Evolutionary conservation across 139 green algal genomes (phyloP), one percentile per base, ranked within the genome.

Genomic region (Chlamydomonas incerta): DNA sequence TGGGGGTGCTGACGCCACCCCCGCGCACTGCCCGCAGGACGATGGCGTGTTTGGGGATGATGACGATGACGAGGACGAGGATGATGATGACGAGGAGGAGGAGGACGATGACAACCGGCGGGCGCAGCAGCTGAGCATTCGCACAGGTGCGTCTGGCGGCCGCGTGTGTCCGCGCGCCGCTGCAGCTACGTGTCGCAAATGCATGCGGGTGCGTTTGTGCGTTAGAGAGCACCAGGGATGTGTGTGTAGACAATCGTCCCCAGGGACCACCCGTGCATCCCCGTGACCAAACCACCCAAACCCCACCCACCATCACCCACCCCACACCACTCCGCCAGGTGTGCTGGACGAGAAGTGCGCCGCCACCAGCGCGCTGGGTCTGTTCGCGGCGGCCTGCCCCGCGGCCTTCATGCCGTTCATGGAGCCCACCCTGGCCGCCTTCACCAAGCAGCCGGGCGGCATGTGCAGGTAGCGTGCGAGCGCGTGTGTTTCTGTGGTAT

Each of bases 271-370:
- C n/a, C n/a, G n/a, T n/a, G n/a, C n/a, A n/a, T n/a, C n/a, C n/a
- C n/a, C n/a, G n/a, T n/a, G n/a, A n/a, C n/a, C n/a, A n/a, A n/a
- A n/a, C n/a, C n/a, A n/a, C n/a, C n/a, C n/a, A n/a, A n/a, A n/a
- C n/a, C n/a, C n/a, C n/a, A n/a, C n/a, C n/a, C n/a, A n/a, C n/a
- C n/a, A n/a, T n/a, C n/a, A n/a, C n/a, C n/a, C n/a, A n/a, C n/a
- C n/a, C n/a, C n/a, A n/a, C n/a, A n/a, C n/a, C n/a, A n/a, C n/a
- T 50, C 5, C 41, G 75, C 50, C 82, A 93, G 94, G 90, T 31
- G 90, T 97, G 24, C 77, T 97, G 87, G 95, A 97, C 33, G 95
- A 97, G 86, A 97, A 96, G 83, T 88, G 86, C 0, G 88, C 93
- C 0, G 93, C 94, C 1, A 87, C 83, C 23, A 47, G 92, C 29